Percentiles rank a stretch among this genome's conserved stretches.
These are phyloP conservation scores for Trypanosoma scelopori DNA, from an alignment of 208 protist species.

Conservation along the genomic window DNA sequence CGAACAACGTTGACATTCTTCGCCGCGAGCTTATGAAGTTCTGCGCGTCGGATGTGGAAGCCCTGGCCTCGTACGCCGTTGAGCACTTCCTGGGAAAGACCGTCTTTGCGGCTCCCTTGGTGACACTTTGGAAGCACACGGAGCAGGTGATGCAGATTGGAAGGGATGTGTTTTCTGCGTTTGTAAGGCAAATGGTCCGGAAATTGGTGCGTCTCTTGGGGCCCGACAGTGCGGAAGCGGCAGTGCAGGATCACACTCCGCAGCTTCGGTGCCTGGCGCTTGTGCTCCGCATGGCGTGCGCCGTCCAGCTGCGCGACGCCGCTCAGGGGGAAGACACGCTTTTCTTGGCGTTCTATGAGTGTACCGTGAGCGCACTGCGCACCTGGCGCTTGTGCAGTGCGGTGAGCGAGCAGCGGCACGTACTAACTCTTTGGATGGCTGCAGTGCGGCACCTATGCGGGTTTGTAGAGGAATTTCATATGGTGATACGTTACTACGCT, in stretches of 20 bases:
- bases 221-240: slow-evolving; percentile 5
- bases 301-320: slow-evolving; percentile 10
- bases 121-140: slow-evolving; percentile 34
- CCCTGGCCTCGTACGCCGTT: slow-evolving; percentile 25
- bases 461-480: slow-evolving; percentile 35
- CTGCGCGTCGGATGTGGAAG: slow-evolving; percentile 15
- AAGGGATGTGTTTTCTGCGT: slow-evolving; percentile 20
- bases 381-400: slow-evolving; percentile 21
- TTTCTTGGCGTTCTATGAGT: slow-evolving; percentile 31
- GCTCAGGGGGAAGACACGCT: slow-evolving; percentile 10
- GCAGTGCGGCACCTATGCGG: slow-evolving; percentile 42
- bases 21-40: slow-evolving; percentile 30
- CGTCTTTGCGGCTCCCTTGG: slow-evolving; percentile 4
- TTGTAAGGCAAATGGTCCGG: slow-evolving; percentile 11
- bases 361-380: slow-evolving; percentile 30
- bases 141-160: slow-evolving; percentile 25
- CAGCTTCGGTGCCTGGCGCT: slow-evolving; percentile 24
- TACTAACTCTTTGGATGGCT: slow-evolving; percentile 44
- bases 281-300: slow-evolving; percentile 32
- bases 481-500: slow-evolving; percentile 27
- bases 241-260: slow-evolving; percentile 4
- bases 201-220: slow-evolving; percentile 25
- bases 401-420: slow-evolving; percentile 14
- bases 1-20: slow-evolving; percentile 20
- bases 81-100: slow-evolving; percentile 29